A percentile compares a stretch with the other conserved stretches of the same genome.
phyloP scores from a whole-genome alignment of 116 monocot species.

The Zostera marina region DNA sequence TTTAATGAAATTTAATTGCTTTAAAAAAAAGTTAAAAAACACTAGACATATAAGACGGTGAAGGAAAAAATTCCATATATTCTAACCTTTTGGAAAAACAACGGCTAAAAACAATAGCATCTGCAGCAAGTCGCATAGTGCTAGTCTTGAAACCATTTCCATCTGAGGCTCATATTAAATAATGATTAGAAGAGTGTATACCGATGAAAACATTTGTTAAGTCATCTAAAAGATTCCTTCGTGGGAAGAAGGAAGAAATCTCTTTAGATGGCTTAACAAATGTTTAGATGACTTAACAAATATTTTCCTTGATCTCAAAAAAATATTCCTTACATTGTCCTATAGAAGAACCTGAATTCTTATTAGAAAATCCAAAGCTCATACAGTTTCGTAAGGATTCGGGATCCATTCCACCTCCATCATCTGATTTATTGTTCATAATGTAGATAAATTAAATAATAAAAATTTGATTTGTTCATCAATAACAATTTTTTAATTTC shows the following conservation, averaged over 20 bases:
- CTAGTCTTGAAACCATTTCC: slow-evolving; percentile 99
- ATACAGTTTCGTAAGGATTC: slow-evolving; percentile 64
- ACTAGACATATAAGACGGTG: neutral
- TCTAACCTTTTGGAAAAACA: slow-evolving; percentile 30
- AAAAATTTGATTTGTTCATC: neutral
- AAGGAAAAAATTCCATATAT: neutral
- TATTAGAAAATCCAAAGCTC: slow-evolving; percentile 96
- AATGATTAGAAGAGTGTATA: slow-evolving; percentile 4
- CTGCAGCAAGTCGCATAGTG: slow-evolving; percentile 94
- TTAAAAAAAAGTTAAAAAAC: neutral
- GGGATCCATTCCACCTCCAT: slow-evolving; percentile 95
- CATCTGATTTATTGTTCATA: slow-evolving; percentile 26
- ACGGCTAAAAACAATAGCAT: slow-evolving; percentile 72
- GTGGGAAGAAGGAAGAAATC: no score
- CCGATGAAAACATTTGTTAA: neutral
- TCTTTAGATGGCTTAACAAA: no score
- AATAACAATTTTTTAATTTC: no score
- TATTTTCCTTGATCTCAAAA: no score
- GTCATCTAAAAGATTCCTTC: no score
- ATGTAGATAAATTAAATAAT: slow-evolving; percentile 3
- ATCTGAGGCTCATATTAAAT: slow-evolving; percentile 22
- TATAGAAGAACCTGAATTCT: slow-evolving; percentile 48
- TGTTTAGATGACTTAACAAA: no score
- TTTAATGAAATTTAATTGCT: no score
- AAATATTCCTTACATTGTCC: slow-evolving; percentile 59